These are phyloP conservation scores for Penstemon newberryi DNA, from an alignment of 257 asterid genomes.

Conservation along the genomic window DNA sequence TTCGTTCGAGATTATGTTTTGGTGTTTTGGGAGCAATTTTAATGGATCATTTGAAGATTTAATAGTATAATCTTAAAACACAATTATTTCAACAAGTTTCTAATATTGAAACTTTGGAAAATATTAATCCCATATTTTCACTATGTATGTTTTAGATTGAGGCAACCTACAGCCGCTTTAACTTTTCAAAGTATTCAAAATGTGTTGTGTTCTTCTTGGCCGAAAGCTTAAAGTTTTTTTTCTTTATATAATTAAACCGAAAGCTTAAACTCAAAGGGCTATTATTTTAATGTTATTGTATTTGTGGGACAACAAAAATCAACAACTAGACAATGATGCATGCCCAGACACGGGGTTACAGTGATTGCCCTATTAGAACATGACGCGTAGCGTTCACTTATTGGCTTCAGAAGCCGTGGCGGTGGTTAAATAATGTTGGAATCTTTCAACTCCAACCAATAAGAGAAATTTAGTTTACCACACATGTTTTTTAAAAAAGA, in stretches of 20 bases:
- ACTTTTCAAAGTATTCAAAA: neutral
- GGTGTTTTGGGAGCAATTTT: too few species aligned
- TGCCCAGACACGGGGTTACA: neutral
- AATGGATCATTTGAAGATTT: too few species aligned
- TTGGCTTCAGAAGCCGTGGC: neutral
- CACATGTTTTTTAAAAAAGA: neutral
- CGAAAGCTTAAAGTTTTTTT: constrained; percentile 22
- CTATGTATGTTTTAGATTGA: neutral
- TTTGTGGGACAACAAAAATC: neutral
- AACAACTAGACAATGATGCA: neutral
- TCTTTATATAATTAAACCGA: constrained; percentile 22
- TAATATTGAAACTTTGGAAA: too few species aligned
- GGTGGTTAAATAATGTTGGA: neutral
- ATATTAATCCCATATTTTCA: neutral
- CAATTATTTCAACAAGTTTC: too few species aligned
- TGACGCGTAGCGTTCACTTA: constrained; percentile 13
- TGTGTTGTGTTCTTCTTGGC: neutral
- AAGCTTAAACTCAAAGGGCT: constrained; percentile 15
- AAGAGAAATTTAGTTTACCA: neutral
- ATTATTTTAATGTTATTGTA: neutral
- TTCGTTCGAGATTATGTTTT: too few species aligned
- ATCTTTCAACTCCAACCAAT: neutral
- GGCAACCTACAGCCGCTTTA: too few species aligned
- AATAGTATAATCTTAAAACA: too few species aligned
- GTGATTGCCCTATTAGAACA: neutral